phyloP scores from a whole-genome alignment of 2,329 filamentous ascomycete species.

The Bretziella fagacearum region DNA sequence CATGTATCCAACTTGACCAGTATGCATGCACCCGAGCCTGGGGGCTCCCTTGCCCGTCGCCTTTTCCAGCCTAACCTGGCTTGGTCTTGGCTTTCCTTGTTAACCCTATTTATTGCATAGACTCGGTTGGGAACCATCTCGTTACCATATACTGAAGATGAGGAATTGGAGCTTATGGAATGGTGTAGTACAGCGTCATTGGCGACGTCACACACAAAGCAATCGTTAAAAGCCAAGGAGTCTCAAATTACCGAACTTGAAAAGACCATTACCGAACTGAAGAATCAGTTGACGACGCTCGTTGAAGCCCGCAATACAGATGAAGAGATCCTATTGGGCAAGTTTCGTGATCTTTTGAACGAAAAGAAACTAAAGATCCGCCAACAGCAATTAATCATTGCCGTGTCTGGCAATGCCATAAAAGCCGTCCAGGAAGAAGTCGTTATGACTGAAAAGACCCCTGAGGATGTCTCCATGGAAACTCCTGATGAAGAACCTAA shows the following conservation, averaged over 20 bases:
- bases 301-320: slow-evolving; percentile 47
- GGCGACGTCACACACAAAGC: slow-evolving; percentile 17
- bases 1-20: neutral
- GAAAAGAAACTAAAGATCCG: slow-evolving; percentile 68
- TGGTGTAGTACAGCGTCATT: slow-evolving; percentile 49
- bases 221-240: neutral
- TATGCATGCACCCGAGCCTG: neutral
- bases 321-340: slow-evolving; percentile 48
- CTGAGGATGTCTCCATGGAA: neutral
- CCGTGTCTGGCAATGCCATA: slow-evolving; percentile 1
- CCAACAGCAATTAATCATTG: slow-evolving; percentile 39
- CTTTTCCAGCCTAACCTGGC: neutral
- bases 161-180: slow-evolving; percentile 47
- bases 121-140: slow-evolving; percentile 52
- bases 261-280: slow-evolving; percentile 39
- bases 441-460: neutral
- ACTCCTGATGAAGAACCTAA: neutral
- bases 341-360: slow-evolving; percentile 55
- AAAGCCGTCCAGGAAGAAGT: neutral
- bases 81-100: neutral
- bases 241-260: slow-evolving; percentile 31
- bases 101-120: slow-evolving; percentile 22
- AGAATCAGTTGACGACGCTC: slow-evolving; percentile 47
- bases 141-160: slow-evolving; percentile 36
- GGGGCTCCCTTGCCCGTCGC: neutral